Conservation (phyloP, 78 protist genomes). For the Dictyostelium brefeldianum region DNA sequence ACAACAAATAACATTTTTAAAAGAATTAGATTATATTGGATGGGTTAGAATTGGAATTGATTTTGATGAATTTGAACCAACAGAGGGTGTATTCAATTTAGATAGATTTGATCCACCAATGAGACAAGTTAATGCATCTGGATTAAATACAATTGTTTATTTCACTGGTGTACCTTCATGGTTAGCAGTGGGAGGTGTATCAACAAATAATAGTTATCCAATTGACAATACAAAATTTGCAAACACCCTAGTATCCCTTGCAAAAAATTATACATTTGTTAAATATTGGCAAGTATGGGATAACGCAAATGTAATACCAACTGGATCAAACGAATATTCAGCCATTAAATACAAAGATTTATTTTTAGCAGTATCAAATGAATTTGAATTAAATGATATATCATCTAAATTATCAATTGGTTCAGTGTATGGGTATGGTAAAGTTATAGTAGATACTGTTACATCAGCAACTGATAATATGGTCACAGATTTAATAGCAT, state of each 20-base stretch:
- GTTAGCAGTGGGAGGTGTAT: neutral
- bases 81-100: neutral
- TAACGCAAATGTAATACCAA: neutral
- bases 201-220: neutral
- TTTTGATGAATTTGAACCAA: neutral
- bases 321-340: neutral
- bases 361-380: neutral
- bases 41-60: conserved; percentile 15
- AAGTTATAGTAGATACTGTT: neutral
- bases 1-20: neutral
- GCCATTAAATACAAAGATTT: neutral
- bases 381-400: neutral
- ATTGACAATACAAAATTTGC: neutral
- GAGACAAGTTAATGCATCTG: conserved; percentile 8
- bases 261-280: conserved; percentile 11
- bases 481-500: neutral
- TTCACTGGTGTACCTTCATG: conserved; percentile 1
- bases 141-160: conserved; percentile 15
- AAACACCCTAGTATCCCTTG: neutral
- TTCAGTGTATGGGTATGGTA: neutral
- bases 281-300: conserved; percentile 28
- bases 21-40: neutral
- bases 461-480: neutral
- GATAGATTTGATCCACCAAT: neutral
- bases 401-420: neutral